phyloP scores from a whole-genome alignment of 192 early-diverging fungal species.

The Podila verticillata region DNA sequence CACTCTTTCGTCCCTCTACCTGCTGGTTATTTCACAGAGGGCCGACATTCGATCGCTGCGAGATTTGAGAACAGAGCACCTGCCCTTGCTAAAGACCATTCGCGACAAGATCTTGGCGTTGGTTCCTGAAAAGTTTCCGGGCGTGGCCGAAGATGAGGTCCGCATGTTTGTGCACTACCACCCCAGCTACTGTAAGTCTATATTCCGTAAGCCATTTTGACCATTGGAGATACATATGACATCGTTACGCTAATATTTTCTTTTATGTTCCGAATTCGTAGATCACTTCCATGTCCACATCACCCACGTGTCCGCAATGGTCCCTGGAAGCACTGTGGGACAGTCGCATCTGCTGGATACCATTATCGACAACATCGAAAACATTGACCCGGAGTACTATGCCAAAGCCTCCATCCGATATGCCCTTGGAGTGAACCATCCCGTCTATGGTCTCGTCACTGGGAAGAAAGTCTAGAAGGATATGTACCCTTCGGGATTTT shows the following conservation, averaged over 20 bases:
- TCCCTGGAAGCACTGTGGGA: conserved; percentile 66
- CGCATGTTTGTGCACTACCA: conserved; percentile 83
- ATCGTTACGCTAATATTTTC: not conserved
- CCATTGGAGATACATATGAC: not conserved
- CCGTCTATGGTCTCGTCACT: conserved; percentile 27
- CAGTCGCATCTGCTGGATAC: conserved; percentile 77
- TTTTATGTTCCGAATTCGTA: conserved; percentile 10
- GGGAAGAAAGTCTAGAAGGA: not conserved
- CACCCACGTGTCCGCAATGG: conserved; percentile 68
- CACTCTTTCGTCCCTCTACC: conserved; percentile 70
- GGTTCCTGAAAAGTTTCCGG: conserved; percentile 55
- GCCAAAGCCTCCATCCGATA: conserved; percentile 67
- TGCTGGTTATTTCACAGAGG: conserved; percentile 68
- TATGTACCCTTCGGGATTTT: too few relatives aligned
- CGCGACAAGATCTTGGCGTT: conserved; percentile 57
- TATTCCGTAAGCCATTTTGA: not conserved
- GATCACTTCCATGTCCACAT: conserved; percentile 85
- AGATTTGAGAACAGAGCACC: conserved; percentile 65
- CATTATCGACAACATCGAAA: conserved; percentile 73
- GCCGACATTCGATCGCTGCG: conserved; percentile 68
- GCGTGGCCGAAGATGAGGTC: conserved; percentile 65
- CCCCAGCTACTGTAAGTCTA: conserved; percentile 76
- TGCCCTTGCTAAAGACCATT: conserved; percentile 72
- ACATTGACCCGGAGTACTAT: conserved; percentile 73
- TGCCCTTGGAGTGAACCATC: conserved; percentile 65